A percentile compares a stretch with the other conserved stretches of the same genome.
Evolutionary conservation across 805 yeast species (phyloP).

Genomic region (Maudiozyma saulgeensis): DNA sequence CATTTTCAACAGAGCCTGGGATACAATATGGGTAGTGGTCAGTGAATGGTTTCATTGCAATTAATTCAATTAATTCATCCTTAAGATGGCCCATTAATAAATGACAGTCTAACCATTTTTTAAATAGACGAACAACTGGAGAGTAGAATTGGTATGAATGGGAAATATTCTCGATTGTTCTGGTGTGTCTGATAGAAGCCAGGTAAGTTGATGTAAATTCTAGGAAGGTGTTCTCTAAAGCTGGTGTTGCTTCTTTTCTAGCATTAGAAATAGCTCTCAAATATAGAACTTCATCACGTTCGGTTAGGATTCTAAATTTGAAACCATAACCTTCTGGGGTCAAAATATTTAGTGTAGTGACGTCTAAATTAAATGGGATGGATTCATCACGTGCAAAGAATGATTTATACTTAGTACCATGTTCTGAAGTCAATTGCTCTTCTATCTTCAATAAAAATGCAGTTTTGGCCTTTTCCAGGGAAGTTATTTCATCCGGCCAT

Average conservation of each 20-base stretch:
- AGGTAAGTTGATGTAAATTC: constrained; percentile 55
- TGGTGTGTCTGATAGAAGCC: constrained; percentile 68
- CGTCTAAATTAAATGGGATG: constrained; percentile 54
- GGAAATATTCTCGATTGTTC: constrained; percentile 63
- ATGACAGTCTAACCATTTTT: constrained; percentile 84
- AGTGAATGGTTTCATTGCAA: constrained; percentile 76
- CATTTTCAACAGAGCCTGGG: constrained; percentile 73
- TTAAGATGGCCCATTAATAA: constrained; percentile 57
- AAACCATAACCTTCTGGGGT: constrained; percentile 90
- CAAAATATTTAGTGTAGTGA: constrained; percentile 52
- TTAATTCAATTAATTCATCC: constrained; percentile 73
- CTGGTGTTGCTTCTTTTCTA: constrained; percentile 47
- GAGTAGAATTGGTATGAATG: constrained; percentile 66
- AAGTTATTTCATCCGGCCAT: constrained; percentile 90
- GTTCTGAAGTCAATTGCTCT: constrained; percentile 34
- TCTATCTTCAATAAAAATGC: constrained; percentile 75
- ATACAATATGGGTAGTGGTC: constrained; percentile 77
- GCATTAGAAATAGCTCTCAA: constrained; percentile 61
- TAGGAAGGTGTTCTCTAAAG: constrained; percentile 51
- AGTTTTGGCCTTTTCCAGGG: constrained; percentile 81
- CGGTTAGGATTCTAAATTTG: constrained; percentile 65
- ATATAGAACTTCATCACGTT: constrained; percentile 71
- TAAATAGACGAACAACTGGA: constrained; percentile 74
- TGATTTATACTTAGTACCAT: constrained; percentile 46
- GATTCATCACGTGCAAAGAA: constrained; percentile 58